phyloP scores from a whole-genome alignment of 768 basidiomycete genomes.

The Lentinula sp. region DNA sequence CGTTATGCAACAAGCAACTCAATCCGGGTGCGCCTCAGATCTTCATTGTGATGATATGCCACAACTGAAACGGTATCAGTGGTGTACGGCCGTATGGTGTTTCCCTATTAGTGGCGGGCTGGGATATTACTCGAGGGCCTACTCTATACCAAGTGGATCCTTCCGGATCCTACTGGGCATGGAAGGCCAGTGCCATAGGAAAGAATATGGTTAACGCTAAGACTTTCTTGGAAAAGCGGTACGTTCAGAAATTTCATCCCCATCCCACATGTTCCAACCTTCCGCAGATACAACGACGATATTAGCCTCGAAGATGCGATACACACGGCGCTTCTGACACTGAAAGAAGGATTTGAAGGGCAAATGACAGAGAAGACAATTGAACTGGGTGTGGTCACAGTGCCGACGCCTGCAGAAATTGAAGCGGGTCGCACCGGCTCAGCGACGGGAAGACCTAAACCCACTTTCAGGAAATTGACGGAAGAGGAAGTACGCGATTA shows the following conservation, averaged over 20 bases:
- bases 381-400: constrained; percentile 94
- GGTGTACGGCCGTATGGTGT: constrained; percentile 99
- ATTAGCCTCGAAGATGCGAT: constrained; percentile 98
- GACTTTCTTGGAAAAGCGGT: constrained; percentile 99
- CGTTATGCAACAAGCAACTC: constrained; percentile 98
- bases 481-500: constrained; percentile 99
- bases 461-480: constrained; percentile 90
- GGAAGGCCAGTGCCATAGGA: constrained; percentile 99
- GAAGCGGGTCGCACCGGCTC: constrained; percentile 68
- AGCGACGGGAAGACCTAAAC: constrained; percentile 64
- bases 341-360: constrained; percentile 99
- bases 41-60: constrained; percentile 1
- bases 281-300: constrained; percentile 91
- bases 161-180: constrained; percentile 98
- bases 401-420: constrained; percentile 66
- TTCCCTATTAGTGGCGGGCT: constrained; percentile 93
- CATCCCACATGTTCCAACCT: constrained; percentile 17
- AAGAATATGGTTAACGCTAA: constrained; percentile 99
- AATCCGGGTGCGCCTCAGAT: constrained; percentile 74
- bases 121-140: constrained; percentile 91
- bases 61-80: constrained; percentile 32
- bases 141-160: constrained; percentile 99
- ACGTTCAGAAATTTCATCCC: constrained; percentile 12
- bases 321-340: constrained; percentile 93
- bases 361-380: constrained; percentile 99